Conservation (phyloP, 257 asterid species). For the Plantago elongata region DNA sequence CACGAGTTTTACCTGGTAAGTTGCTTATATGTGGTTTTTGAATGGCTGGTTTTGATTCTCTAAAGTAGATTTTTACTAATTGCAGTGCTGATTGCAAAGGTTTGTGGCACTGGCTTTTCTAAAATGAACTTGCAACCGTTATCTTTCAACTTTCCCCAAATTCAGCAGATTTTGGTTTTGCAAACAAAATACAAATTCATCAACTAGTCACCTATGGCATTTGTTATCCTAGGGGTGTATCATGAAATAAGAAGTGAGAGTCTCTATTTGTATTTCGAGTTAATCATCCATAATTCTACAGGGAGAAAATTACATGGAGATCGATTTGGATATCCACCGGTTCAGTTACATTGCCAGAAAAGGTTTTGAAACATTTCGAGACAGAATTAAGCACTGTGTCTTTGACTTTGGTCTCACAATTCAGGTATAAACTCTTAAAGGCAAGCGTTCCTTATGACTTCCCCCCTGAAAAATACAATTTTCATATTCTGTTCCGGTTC, state of each 20-base stretch:
- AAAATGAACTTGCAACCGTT: too few species aligned
- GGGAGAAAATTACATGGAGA: slow-evolving; percentile 90
- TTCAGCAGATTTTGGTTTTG: too few species aligned
- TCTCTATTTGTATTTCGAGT: background rate
- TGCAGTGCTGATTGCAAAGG: too few species aligned
- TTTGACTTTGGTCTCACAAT: slow-evolving; percentile 88
- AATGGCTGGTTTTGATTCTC: background rate
- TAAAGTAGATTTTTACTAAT: background rate
- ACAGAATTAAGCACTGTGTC: slow-evolving; percentile 70
- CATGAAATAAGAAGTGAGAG: too few species aligned
- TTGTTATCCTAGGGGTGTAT: too few species aligned
- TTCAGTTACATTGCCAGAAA: slow-evolving; percentile 85
- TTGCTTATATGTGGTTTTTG: background rate
- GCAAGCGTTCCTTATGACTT: background rate
- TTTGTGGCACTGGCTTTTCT: too few species aligned
- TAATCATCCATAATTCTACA: slow-evolving; percentile 27
- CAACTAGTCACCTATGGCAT: too few species aligned
- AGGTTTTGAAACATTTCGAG: slow-evolving; percentile 83
- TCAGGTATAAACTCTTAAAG: slow-evolving; percentile 50
- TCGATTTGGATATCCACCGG: slow-evolving; percentile 84
- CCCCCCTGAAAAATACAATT: background rate
- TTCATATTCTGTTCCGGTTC: slow-evolving; percentile 10
- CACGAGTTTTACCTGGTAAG: slow-evolving; percentile 80
- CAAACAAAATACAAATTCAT: too few species aligned
- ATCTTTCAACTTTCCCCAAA: too few species aligned